Base-by-base conservation (phyloP, 2,329 filamentous ascomycete genomes). In the Aureobasidium sp. region DNA sequence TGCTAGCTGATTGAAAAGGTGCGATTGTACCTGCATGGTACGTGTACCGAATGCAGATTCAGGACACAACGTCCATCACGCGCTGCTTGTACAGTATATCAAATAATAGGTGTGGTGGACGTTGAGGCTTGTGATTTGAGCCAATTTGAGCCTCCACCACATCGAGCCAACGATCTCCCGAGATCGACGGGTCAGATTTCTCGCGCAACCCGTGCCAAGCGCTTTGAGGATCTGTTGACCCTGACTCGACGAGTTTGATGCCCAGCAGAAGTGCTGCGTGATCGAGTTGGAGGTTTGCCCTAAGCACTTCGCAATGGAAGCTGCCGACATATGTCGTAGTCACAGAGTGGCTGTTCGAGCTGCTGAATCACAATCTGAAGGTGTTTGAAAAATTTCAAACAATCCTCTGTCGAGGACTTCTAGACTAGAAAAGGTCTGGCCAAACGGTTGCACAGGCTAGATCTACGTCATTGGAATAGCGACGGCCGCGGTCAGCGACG, bases 401-500 rank as follows among this genome's bases (percentile, higher is more conserved):
- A 37, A 13, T 37, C 34, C 34, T 37, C 34, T 37, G 13, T 37
- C 12, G 13, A 37, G 5, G 34, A 55, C 10, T 32, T 55, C 24
- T 20, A 32, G 51, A 20, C 51, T 43, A 15, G 20, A 55, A 55
- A 29, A 43, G 51, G 51, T 32, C 37, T 55, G 51, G 37, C 50
- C 32, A 43, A 53, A 55, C 51, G 37, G 51, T 55, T 27, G 36
- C 17, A 20, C 36, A 55, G 20, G 37, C 6, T 20, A 10, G 36
- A 29, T 43, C 24, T 55, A 55, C 51, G 51, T 55, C 51, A 55
- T 55, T 55, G 26, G 43, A 55, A 20, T 43, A 43, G 37, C 36
- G 41, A 43, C 46, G 13, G 20, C 36, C 24, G 37, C 37, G 51
- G 26, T 43, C 9, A 29, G 13, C 17, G 27, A 36, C 15, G 34